Conservation (phyloP, 805 yeast genomes). For the Kluyveromyces lactis region DNA sequence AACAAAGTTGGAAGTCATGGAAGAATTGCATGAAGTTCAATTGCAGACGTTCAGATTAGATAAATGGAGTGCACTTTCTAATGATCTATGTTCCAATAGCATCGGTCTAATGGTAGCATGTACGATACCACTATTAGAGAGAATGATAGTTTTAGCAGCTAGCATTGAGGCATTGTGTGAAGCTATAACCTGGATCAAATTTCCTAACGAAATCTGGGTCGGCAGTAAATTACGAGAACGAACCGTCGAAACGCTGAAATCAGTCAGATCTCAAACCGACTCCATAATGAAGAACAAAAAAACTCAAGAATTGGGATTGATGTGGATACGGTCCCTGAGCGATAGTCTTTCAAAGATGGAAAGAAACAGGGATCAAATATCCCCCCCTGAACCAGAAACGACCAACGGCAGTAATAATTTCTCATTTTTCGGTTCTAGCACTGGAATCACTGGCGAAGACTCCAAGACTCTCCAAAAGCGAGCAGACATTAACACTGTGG, state of each 20-base stretch:
- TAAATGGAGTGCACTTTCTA: neutral
- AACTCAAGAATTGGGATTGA: neutral
- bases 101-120: conserved; percentile 1
- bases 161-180: conserved; percentile 2
- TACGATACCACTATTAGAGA: conserved; percentile 2
- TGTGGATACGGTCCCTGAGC: neutral
- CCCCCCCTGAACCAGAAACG: neutral
- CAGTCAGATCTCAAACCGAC: neutral
- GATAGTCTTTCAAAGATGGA: neutral
- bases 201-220: neutral
- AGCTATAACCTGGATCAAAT: conserved; percentile 1
- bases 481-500: neutral
- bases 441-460: neutral
- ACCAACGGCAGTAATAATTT: too few species aligned
- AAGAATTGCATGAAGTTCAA: neutral
- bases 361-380: neutral
- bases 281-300: neutral
- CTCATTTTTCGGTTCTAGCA: too few species aligned
- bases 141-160: conserved; percentile 1
- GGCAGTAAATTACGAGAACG: neutral
- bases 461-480: neutral
- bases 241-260: neutral
- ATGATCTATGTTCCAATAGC: neutral
- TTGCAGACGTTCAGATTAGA: neutral
- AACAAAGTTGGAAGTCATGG: neutral